Evolutionary conservation across 2,329 filamentous ascomycete genomes (phyloP).

Genomic region (Aureobasidium mangrovei): DNA sequence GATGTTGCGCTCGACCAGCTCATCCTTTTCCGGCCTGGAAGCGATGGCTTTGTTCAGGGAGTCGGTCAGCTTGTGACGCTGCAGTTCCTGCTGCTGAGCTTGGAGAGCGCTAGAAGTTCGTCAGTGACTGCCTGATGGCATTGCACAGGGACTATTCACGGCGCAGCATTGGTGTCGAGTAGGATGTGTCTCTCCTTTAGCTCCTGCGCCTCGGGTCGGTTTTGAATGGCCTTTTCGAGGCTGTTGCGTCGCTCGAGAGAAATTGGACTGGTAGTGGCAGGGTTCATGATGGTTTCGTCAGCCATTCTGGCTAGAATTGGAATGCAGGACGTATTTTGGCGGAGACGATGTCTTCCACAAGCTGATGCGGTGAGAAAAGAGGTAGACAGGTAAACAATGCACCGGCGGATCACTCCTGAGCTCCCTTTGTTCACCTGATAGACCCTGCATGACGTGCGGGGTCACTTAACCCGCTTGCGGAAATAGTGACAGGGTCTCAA

Average conservation of each 20-base stretch:
- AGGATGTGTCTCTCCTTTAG: conserved; percentile 61
- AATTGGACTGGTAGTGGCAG: conserved; percentile 7
- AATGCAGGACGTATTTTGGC: neutral
- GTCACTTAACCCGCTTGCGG: neutral
- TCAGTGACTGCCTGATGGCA: neutral
- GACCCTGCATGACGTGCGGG: conserved; percentile 10
- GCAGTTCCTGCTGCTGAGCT: conserved; percentile 52
- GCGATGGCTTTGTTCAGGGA: conserved; percentile 56
- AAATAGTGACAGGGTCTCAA: neutral
- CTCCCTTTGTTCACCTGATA: neutral
- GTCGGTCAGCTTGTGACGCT: conserved; percentile 54
- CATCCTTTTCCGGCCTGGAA: conserved; percentile 58
- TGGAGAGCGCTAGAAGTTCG: conserved; percentile 43
- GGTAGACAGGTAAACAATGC: neutral
- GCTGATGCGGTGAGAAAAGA: neutral
- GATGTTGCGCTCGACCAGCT: conserved; percentile 81
- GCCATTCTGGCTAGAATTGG: neutral
- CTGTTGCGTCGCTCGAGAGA: conserved; percentile 21
- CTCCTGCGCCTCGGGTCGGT: conserved; percentile 47
- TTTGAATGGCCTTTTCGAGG: conserved; percentile 40
- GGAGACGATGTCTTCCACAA: too few relatives aligned
- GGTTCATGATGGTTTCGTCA: conserved; percentile 14
- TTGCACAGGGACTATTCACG: conserved; percentile 37
- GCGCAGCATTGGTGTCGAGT: conserved; percentile 57
- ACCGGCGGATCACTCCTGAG: neutral